Evolutionary conservation across 208 protist genomes (phyloP).

Genomic region (Kentomonas sorsogonicus): DNA sequence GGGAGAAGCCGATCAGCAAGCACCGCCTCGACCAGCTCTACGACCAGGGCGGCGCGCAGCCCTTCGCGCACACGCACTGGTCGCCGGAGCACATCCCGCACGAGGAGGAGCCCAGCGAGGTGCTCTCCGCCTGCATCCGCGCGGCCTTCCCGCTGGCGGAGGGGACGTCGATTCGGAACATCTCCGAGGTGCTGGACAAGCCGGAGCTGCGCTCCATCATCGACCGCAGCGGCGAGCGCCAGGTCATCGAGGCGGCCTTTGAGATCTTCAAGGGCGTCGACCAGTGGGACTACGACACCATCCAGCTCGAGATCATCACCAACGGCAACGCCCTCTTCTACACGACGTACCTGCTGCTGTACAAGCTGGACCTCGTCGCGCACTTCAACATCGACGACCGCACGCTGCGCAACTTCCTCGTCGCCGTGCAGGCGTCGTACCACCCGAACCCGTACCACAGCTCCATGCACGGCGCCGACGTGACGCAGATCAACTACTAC

Average conservation of each 20-base stretch:
- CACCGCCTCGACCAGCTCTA: constrained; percentile 81
- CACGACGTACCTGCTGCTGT: constrained; percentile 76
- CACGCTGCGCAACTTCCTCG: constrained; percentile 76
- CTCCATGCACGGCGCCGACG: constrained; percentile 90
- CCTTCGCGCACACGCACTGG: constrained; percentile 70
- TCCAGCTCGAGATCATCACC: constrained; percentile 83
- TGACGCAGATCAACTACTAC: constrained; percentile 91
- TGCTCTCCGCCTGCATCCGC: constrained; percentile 59
- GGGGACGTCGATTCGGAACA: constrained; percentile 32
- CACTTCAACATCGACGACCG: constrained; percentile 81
- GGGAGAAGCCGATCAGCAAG: constrained; percentile 27
- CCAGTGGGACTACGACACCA: constrained; percentile 84
- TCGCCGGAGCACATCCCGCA: constrained; percentile 61
- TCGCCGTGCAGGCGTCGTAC: constrained; percentile 81
- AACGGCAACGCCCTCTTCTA: constrained; percentile 87
- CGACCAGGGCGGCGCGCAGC: constrained; percentile 80
- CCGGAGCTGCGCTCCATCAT: constrained; percentile 53
- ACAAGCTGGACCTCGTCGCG: constrained; percentile 83
- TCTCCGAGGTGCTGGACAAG: constrained; percentile 47
- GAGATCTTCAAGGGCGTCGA: constrained; percentile 83
- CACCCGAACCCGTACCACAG: constrained; percentile 92
- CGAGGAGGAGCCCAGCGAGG: constrained; percentile 58
- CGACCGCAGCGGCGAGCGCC: constrained; percentile 32
- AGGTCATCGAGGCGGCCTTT: constrained; percentile 63
- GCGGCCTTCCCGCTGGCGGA: constrained; percentile 53